These are phyloP conservation scores for Paecilomyces sp. DNA, from an alignment of 2,329 filamentous ascomycete species.

Conservation along the genomic window DNA sequence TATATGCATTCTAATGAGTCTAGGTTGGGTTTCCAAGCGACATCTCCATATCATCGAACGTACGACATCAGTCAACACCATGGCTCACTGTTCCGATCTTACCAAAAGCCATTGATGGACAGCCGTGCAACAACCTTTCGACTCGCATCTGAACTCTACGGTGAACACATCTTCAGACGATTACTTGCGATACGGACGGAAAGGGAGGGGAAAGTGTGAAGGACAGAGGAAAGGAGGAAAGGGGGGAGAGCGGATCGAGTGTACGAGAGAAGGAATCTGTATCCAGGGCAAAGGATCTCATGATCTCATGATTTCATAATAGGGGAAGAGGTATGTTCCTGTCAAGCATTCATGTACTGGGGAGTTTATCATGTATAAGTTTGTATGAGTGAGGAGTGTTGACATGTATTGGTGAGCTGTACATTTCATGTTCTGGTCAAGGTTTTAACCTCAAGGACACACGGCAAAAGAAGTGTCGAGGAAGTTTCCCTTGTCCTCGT, in stretches of 20 bases:
- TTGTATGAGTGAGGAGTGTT: background rate
- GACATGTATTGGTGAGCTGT: background rate
- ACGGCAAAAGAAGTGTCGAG: slow-evolving; percentile 1
- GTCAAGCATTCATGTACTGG: background rate
- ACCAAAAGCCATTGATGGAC: background rate
- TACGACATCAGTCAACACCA: background rate
- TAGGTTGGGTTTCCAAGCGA: no score
- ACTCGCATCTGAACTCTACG: background rate
- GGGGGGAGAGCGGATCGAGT: no score
- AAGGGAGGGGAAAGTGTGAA: no score
- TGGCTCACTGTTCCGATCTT: background rate
- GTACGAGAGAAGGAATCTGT: background rate
- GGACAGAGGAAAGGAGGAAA: no score
- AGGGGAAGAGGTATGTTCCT: background rate
- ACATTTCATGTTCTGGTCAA: slow-evolving; percentile 7
- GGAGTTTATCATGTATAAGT: background rate
- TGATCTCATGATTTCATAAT: no score
- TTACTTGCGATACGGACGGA: no score
- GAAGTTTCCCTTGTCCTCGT: slow-evolving; percentile 10
- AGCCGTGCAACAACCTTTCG: background rate
- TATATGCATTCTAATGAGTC: background rate
- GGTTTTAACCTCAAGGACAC: slow-evolving; percentile 10
- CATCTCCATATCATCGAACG: no score
- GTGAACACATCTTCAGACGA: no score
- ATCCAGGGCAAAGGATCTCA: background rate